These are phyloP conservation scores for Termitomyces sp. DNA, from an alignment of 768 basidiomycete genomes.

Conservation along the genomic window DNA sequence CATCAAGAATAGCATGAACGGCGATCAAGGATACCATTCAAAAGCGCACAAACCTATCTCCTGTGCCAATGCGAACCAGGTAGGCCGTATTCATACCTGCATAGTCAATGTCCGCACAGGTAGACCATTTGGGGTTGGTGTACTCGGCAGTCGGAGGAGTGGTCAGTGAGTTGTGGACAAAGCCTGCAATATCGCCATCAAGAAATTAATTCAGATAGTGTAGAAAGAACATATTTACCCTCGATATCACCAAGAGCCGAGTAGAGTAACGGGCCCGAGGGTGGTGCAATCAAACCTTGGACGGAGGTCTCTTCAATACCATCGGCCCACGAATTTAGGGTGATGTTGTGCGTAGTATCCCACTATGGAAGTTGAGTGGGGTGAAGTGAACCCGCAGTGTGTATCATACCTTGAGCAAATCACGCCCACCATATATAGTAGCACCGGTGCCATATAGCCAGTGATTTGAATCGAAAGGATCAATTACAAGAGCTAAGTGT, in stretches of 20 bases:
- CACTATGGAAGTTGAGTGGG: slow-evolving; percentile 32
- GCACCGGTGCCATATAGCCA: slow-evolving; percentile 71
- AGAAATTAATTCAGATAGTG: not conserved
- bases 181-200: slow-evolving; percentile 29
- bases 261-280: slow-evolving; percentile 52
- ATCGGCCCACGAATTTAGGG: slow-evolving; percentile 56
- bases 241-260: slow-evolving; percentile 54
- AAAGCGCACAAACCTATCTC: slow-evolving; percentile 32
- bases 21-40: not conserved
- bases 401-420: slow-evolving; percentile 37
- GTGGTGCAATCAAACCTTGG: slow-evolving; percentile 56
- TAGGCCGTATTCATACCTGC: slow-evolving; percentile 48
- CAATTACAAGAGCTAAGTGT: slow-evolving; percentile 45
- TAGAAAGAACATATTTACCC: slow-evolving; percentile 27
- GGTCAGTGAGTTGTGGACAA: slow-evolving; percentile 41
- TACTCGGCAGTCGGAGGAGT: slow-evolving; percentile 36
- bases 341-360: slow-evolving; percentile 58
- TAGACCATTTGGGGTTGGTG: slow-evolving; percentile 45
- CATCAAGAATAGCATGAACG: not conserved
- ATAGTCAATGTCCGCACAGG: slow-evolving; percentile 48
- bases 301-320: slow-evolving; percentile 66
- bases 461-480: slow-evolving; percentile 68
- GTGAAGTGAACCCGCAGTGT: not conserved
- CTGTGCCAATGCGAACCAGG: slow-evolving; percentile 52
- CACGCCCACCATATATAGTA: slow-evolving; percentile 59